A percentile compares a stretch with the other conserved stretches of the same genome.
phyloP scores from a whole-genome alignment of 768 basidiomycete genomes.

The Trametes gibbosa region DNA sequence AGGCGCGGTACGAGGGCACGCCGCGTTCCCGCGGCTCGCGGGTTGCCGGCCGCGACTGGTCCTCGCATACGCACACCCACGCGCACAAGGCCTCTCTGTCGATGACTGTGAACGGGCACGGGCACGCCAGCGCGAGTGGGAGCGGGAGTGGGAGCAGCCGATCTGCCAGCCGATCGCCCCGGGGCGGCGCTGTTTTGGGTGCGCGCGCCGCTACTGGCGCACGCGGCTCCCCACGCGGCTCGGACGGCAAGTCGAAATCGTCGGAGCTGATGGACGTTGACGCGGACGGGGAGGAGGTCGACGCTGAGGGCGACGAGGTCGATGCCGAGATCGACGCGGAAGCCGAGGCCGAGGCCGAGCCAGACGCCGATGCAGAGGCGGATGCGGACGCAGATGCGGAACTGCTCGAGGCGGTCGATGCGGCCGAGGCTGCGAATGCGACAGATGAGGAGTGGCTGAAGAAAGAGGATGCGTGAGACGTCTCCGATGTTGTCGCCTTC shows the following conservation, averaged over 20 bases:
- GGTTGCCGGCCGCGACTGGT: not conserved
- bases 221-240: conserved; percentile 17
- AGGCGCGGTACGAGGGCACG: conserved; percentile 13
- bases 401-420: conserved; percentile 38
- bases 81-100: not conserved
- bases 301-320: conserved; percentile 10
- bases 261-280: conserved; percentile 16
- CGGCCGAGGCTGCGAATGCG: conserved; percentile 35
- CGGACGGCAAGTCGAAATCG: conserved; percentile 11
- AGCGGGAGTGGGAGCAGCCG: conserved; percentile 14
- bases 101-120: conserved; percentile 2
- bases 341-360: conserved; percentile 35
- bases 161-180: conserved; percentile 13
- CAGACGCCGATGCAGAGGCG: conserved; percentile 31
- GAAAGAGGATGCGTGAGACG: conserved; percentile 26
- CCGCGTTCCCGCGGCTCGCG: not conserved
- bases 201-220: not conserved
- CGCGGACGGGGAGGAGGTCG: conserved; percentile 18
- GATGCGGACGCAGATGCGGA: conserved; percentile 35
- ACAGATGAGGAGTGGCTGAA: conserved; percentile 28
- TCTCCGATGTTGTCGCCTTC: not conserved
- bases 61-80: not conserved
- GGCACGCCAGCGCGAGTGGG: not conserved
- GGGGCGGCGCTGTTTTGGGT: no score
- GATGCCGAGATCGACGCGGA: conserved; percentile 19